Percentiles rank a stretch among this genome's conserved stretches.
phyloP scores from a whole-genome alignment of 78 protist genomes.

The Dictyostelium capitatum region DNA sequence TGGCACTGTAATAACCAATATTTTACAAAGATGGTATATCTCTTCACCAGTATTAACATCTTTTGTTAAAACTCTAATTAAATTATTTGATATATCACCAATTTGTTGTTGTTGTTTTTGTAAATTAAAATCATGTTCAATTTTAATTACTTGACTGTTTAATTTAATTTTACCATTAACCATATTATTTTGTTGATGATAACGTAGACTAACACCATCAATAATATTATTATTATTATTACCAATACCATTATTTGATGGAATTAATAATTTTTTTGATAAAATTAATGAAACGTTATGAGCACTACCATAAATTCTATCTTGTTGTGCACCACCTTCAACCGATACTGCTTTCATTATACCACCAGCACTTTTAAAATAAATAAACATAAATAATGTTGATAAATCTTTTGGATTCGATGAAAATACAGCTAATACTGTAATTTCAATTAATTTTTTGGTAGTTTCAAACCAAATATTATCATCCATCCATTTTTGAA shows the following conservation, averaged over 20 bases:
- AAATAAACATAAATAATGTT: neutral
- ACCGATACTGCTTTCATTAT: constrained; percentile 13
- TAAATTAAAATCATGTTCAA: constrained; percentile 23
- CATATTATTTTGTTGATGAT: neutral
- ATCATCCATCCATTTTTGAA: constrained; percentile 24
- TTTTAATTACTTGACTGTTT: neutral
- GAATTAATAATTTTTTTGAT: neutral
- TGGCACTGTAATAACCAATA: constrained; percentile 19
- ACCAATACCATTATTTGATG: neutral
- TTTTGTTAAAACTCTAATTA: neutral
- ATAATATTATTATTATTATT: neutral
- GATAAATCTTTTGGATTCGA: constrained; percentile 24
- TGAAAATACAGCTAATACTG: neutral
- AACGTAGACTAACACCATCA: neutral
- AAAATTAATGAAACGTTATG: constrained; percentile 17
- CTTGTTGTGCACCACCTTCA: constrained; percentile 63
- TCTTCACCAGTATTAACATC: neutral
- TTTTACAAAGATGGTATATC: neutral
- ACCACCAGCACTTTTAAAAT: constrained; percentile 48
- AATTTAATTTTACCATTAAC: neutral
- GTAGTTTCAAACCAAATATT: neutral
- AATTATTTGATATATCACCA: neutral
- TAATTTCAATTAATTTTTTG: constrained; percentile 28
- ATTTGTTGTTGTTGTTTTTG: neutral
- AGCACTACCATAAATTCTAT: constrained; percentile 43